A percentile compares a stretch with the other conserved stretches of the same genome.
These are phyloP conservation scores for Baorangia bicolor DNA, from an alignment of 768 basidiomycete species.

Conservation along the genomic window DNA sequence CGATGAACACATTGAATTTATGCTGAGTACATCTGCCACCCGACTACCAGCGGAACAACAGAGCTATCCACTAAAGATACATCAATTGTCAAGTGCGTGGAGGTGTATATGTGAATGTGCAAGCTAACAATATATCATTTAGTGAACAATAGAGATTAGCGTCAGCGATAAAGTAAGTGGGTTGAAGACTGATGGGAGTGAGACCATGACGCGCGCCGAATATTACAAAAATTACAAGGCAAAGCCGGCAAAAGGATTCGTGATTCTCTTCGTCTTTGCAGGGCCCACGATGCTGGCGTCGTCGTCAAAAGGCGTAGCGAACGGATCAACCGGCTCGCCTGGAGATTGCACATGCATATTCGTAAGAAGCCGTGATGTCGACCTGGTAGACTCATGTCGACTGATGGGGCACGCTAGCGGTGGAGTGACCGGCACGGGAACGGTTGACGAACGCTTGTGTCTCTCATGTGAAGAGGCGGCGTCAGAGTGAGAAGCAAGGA, in stretches of 20 bases:
- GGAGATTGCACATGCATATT: constrained; percentile 42
- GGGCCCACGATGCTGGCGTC: constrained; percentile 43
- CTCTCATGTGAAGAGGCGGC: constrained; percentile 11
- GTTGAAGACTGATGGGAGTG: neutral
- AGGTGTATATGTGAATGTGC: constrained; percentile 3
- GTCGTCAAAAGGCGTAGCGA: constrained; percentile 80
- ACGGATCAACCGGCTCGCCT: constrained; percentile 45
- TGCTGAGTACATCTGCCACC: constrained; percentile 3
- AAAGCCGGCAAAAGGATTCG: constrained; percentile 50
- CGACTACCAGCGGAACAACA: constrained; percentile 5
- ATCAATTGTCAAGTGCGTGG: constrained; percentile 9
- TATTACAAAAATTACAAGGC: constrained; percentile 28
- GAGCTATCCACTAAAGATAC: constrained; percentile 27
- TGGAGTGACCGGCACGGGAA: constrained; percentile 16
- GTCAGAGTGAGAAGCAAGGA: constrained; percentile 5
- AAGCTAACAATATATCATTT: constrained; percentile 7
- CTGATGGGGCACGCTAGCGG: constrained; percentile 16
- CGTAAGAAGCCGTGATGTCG: constrained; percentile 47
- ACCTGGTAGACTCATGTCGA: constrained; percentile 25
- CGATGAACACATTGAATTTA: neutral
- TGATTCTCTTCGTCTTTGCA: constrained; percentile 42
- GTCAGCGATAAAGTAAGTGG: constrained; percentile 14
- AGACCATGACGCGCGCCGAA: neutral
- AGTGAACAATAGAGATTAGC: constrained; percentile 12
- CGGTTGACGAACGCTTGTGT: constrained; percentile 24